Evolutionary conservation across 176 grass and related monocot species (phyloP).

Genomic region (Oryza australiensis): DNA sequence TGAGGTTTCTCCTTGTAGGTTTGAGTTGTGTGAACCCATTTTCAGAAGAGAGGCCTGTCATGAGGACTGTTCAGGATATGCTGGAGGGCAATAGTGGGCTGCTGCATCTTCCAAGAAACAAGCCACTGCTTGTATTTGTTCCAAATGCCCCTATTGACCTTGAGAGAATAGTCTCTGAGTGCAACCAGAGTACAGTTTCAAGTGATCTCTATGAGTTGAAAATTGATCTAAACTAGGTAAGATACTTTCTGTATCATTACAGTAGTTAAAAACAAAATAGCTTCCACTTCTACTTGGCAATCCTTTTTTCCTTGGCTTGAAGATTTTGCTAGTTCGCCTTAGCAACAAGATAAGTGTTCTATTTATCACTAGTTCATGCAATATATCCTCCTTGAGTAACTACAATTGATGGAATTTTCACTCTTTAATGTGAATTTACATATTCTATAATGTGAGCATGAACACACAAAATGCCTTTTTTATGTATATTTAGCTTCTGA

Average conservation of each 20-base stretch:
- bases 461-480: background rate
- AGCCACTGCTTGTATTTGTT: constrained; percentile 47
- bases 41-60: constrained; percentile 51
- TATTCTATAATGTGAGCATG: background rate
- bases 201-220: constrained; percentile 49
- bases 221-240: constrained; percentile 52
- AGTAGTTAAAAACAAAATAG: background rate
- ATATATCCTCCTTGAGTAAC: background rate
- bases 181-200: constrained; percentile 48
- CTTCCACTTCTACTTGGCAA: background rate
- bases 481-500: background rate
- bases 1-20: constrained; percentile 51
- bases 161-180: constrained; percentile 46
- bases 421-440: background rate
- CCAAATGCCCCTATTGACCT: constrained; percentile 40
- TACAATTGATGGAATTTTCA: background rate
- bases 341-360: background rate
- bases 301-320: background rate
- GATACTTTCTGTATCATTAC: background rate
- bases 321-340: background rate
- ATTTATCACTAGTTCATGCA: background rate
- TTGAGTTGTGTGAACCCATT: constrained; percentile 57
- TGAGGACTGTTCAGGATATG: constrained; percentile 47
- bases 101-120: constrained; percentile 51
- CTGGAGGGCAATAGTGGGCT: constrained; percentile 43